Evolutionary conservation across 768 basidiomycete species (phyloP), one percentile per base, ranked within the genome.

Genomic region (Boletus vermiculosoides): DNA sequence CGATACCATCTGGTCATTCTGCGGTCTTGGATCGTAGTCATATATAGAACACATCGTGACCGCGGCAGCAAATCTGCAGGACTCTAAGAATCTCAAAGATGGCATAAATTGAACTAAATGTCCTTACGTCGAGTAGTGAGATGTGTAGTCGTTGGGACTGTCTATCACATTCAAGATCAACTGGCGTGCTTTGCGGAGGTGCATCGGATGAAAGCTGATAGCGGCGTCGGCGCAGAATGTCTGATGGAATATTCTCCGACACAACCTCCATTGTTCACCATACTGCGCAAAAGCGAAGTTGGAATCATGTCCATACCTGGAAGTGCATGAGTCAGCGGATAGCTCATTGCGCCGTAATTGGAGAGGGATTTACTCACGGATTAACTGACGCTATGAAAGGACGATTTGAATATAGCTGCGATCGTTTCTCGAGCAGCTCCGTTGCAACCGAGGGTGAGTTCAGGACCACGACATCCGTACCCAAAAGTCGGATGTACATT

Each of bases 401-500:
- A 7, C 84, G 78, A 66, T 80, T 77, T 10, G 82, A 82, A 58
- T 83, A 82, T 31, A 78, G 74, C 10, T 67, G 65, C 1, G 80
- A 77, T 13, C 80, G 75, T 47, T 73, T 71, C 45, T 82, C 80
- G 37, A 85, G 69, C 5, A 85, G 71, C 40, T 82, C 81, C 20
- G 69, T 58, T 1, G 74, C 77, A 13, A 71, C 74, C 51, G 75
- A 74, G 22, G 65, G 66, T 16, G 74, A 72, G 62, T 80, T 84
- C 34, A 84, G 61, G 50, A 84, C 66, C 25, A 84, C 67, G 18
- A 77, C 72, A 18, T 69, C 71, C 40, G 73, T 72, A 54, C 77
- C 81, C 61, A 80, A 76, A 20, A 80, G 68, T 30, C 74, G 73
- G 57, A 80, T 76, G 16, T 78, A 79, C 41, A 85, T 74, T 12